Evolutionary conservation across 441 rosid genomes (phyloP).

Genomic region (Arabidopsis lyrata): DNA sequence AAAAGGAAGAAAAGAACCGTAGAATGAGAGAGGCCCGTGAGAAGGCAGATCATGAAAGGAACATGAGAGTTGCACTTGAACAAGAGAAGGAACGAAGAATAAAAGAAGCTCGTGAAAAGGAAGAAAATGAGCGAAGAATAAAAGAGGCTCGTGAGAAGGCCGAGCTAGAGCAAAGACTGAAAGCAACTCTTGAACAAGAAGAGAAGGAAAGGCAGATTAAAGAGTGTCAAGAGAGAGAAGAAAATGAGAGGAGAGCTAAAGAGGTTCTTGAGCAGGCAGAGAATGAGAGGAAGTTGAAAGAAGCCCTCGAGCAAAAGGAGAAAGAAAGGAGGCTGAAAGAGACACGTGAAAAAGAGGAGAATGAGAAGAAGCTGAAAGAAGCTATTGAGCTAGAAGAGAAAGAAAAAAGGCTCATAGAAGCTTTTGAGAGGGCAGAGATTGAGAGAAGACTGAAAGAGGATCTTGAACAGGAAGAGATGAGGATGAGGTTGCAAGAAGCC

Average conservation of each 20-base stretch:
- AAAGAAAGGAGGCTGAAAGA: constrained; percentile 49
- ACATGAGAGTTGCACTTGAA: constrained; percentile 45
- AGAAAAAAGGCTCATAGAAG: constrained; percentile 50
- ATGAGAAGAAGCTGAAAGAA: constrained; percentile 48
- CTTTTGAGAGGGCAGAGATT: constrained; percentile 50
- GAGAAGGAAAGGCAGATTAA: constrained; percentile 46
- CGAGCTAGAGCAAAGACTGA: constrained; percentile 52
- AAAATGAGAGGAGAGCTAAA: constrained; percentile 45
- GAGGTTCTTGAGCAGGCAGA: constrained; percentile 50
- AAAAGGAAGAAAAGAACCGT: constrained; percentile 50
- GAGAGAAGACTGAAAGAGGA: constrained; percentile 52
- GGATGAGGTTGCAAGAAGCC: constrained; percentile 39
- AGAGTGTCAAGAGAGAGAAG: constrained; percentile 48
- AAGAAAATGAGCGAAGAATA: constrained; percentile 52
- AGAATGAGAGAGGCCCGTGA: constrained; percentile 47
- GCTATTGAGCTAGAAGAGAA: constrained; percentile 50
- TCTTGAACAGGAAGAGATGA: constrained; percentile 46
- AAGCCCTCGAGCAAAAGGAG: constrained; percentile 45
- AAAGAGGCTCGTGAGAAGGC: constrained; percentile 52
- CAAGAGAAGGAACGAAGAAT: constrained; percentile 47
- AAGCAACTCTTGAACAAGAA: constrained; percentile 47
- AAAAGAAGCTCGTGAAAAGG: constrained; percentile 44
- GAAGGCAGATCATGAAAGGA: constrained; percentile 51
- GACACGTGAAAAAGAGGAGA: constrained; percentile 50
- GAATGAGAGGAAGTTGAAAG: constrained; percentile 46